Base-by-base conservation (phyloP, 2,329 filamentous ascomycete genomes). In the Annulohypoxylon truncatum region DNA sequence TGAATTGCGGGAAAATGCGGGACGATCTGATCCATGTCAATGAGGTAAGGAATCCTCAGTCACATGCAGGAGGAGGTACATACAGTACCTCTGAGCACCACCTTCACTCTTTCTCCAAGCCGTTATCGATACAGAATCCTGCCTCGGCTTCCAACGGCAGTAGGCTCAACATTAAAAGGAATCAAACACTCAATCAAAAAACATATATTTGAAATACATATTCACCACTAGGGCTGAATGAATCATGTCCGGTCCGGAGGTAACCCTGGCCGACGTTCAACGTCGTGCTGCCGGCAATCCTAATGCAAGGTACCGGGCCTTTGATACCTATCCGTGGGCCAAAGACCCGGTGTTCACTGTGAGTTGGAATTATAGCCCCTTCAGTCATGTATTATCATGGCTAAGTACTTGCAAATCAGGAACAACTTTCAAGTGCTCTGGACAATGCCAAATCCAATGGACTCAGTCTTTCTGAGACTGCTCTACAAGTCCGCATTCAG, bases 301-400 rank as follows among this genome's bases (percentile, higher is more conserved):
- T 2, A 70, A 72, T 42, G 70, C 72, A 8, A 65, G 68, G 58
- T 75, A 73, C 64, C 69, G 64, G 24, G 75, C 75, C 15, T 77
- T 77, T 50, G 71, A 77, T 58, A 71, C 74, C 31, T 77, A 75
- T 63, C 75, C 75, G 8, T 77, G 75, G 75, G 64, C 70, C 33
- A 72, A 72, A 52, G 75, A 77, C 57, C 69, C 71, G n/a, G n/a
- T 66, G 5, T 77, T 77, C 59, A 66, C 62, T 42, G 75, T 76
- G 54, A 72, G 75, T 67, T 18, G n/a, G 13, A 38, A 33, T 35
- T 7, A 55, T 24, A 8, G 53, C 8, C 22, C 12, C 9, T 35
- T 33, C 6, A 20, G 3, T 4, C 46, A 55, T 57, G 71, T 29
- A 58, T 18, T 38, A 53, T 54, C 63, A 52, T 51, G 47, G 55